These are phyloP conservation scores for Aspergillus intermedius DNA, from an alignment of 2,329 filamentous ascomycete genomes.

Conservation along the genomic window DNA sequence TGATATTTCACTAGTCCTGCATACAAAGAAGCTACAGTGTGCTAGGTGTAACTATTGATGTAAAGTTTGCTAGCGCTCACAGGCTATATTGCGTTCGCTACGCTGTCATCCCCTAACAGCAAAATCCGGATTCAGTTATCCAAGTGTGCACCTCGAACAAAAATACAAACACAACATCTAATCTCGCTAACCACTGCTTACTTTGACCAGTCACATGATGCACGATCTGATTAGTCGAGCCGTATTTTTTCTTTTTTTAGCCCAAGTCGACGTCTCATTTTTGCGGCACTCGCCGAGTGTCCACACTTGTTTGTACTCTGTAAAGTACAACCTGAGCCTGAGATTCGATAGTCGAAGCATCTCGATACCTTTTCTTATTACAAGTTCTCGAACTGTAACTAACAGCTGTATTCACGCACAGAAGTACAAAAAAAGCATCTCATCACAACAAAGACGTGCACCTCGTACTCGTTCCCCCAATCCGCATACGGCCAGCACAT, in stretches of 20 bases:
- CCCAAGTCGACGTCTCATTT: neutral
- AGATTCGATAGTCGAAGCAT: too few relatives aligned
- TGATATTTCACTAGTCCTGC: too few relatives aligned
- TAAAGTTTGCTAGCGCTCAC: neutral
- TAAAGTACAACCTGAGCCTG: too few relatives aligned
- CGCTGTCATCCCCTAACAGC: too few relatives aligned
- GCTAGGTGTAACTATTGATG: neutral
- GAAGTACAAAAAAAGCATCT: neutral
- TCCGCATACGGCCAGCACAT: neutral
- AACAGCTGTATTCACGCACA: too few relatives aligned
- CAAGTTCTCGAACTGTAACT: too few relatives aligned
- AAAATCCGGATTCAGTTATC: too few relatives aligned
- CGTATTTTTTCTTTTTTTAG: neutral
- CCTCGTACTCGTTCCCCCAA: neutral
- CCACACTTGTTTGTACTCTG: too few relatives aligned
- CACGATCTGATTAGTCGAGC: neutral
- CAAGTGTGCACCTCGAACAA: neutral
- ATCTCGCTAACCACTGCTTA: neutral
- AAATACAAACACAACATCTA: neutral
- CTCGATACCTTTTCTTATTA: too few relatives aligned
- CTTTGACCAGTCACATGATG: neutral
- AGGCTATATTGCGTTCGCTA: neutral
- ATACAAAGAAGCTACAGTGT: too few relatives aligned
- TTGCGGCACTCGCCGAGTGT: neutral
- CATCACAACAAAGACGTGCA: neutral